Evolutionary conservation across 495 filamentous ascomycete genomes (phyloP).

Genomic region (Penicillium soppii): DNA sequence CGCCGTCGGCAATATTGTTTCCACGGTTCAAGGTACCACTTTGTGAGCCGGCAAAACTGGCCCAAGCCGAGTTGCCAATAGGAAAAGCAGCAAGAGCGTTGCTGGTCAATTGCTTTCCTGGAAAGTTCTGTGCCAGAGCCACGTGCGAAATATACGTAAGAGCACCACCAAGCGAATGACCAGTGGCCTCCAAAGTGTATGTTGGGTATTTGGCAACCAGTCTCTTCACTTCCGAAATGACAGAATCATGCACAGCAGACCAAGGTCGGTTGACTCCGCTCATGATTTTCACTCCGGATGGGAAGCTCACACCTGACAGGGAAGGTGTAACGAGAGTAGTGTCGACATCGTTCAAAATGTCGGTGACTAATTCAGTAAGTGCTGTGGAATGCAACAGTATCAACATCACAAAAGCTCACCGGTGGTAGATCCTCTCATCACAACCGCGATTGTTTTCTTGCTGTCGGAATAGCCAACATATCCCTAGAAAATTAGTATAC

Average conservation of each 20-base stretch:
- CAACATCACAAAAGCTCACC: constrained; percentile 6
- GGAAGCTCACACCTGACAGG: constrained; percentile 31
- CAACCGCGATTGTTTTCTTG: constrained; percentile 29
- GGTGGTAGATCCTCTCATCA: constrained; percentile 34
- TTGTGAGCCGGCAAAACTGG: constrained; percentile 25
- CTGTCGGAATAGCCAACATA: constrained; percentile 30
- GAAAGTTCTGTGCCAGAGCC: constrained; percentile 33
- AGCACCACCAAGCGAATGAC: constrained; percentile 34
- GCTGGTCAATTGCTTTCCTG: constrained; percentile 26
- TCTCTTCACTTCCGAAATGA: constrained; percentile 29
- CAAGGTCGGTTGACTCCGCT: constrained; percentile 26
- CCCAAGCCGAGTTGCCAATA: constrained; percentile 34
- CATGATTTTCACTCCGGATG: constrained; percentile 32
- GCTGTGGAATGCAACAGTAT: neutral
- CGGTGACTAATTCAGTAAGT: constrained; percentile 10
- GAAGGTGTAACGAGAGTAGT: constrained; percentile 28
- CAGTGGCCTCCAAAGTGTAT: constrained; percentile 32
- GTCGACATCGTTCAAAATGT: constrained; percentile 40
- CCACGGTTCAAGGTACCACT: constrained; percentile 30
- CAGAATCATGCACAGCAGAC: constrained; percentile 28
- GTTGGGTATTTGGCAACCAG: constrained; percentile 27
- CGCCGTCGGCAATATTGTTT: constrained; percentile 31
- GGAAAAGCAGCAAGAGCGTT: constrained; percentile 36
- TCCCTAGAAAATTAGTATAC: constrained; percentile 12
- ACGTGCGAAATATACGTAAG: constrained; percentile 37